phyloP scores from a whole-genome alignment of 345 rosid species.

The Eucalyptus polybractea region DNA sequence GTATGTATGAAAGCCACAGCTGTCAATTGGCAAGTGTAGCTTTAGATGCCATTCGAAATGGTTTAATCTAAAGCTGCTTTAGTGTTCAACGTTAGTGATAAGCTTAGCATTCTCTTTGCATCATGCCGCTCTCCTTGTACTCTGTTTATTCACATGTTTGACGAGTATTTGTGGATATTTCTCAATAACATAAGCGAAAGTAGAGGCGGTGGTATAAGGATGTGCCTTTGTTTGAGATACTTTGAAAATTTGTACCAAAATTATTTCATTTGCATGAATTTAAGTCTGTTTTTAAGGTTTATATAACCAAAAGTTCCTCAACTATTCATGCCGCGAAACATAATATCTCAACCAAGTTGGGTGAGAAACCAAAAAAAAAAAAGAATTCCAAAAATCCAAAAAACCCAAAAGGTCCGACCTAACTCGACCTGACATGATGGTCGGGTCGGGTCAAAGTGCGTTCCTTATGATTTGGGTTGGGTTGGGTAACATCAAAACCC shows the following conservation, averaged over 20 bases:
- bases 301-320: too few species aligned
- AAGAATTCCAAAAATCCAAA: too few species aligned
- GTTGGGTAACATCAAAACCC: rapidly evolving
- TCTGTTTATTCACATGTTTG: too few species aligned
- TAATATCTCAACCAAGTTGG: too few species aligned
- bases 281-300: too few species aligned
- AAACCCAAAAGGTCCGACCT: too few species aligned
- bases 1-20: not conserved
- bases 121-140: not conserved
- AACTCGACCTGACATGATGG: rapidly evolving
- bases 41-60: rapidly evolving
- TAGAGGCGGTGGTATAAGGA: too few species aligned
- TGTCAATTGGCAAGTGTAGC: not conserved
- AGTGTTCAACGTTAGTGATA: not conserved
- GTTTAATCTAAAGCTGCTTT: not conserved
- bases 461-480: rapidly evolving
- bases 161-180: too few species aligned
- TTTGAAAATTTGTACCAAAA: too few species aligned
- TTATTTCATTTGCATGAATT: too few species aligned
- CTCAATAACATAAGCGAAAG: not conserved
- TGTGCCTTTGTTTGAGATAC: too few species aligned
- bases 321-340: rapidly evolving
- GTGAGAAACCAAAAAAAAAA: too few species aligned
- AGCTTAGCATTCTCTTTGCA: not conserved
- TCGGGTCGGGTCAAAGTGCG: rapidly evolving